These are phyloP conservation scores for Podospora conica DNA, from an alignment of 495 filamentous ascomycete genomes.

Conservation along the genomic window DNA sequence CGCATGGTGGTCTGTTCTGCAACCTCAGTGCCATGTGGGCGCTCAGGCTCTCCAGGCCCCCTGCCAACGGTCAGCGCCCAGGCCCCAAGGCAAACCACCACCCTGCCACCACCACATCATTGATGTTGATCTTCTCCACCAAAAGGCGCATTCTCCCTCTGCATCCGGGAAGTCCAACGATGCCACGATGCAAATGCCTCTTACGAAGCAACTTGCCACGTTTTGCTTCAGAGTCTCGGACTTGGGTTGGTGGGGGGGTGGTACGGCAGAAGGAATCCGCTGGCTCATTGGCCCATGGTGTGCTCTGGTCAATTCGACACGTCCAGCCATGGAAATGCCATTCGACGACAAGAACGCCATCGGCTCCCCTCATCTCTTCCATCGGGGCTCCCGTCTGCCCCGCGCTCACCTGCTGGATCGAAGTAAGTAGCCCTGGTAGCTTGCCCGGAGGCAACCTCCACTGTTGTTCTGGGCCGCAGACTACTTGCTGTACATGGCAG, in stretches of 20 bases:
- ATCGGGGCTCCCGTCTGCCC: too few species aligned
- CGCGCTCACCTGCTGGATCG: too few species aligned
- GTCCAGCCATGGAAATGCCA: neutral
- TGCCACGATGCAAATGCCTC: neutral
- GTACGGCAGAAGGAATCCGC: neutral
- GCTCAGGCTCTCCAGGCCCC: neutral
- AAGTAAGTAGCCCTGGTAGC: neutral
- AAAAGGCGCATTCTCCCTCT: neutral
- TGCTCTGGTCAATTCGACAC: neutral
- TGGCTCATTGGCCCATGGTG: neutral
- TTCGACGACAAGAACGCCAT: neutral
- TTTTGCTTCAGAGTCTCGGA: neutral
- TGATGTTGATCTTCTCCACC: neutral
- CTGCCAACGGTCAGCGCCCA: neutral
- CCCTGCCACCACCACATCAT: neutral
- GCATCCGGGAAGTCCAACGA: neutral
- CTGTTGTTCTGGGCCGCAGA: neutral
- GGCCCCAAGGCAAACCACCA: neutral
- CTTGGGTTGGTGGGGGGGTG: neutral
- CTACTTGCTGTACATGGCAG: neutral
- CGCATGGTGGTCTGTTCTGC: conserved; percentile 1
- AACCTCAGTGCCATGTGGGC: neutral
- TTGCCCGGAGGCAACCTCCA: too few species aligned
- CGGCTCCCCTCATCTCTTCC: neutral
- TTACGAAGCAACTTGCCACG: neutral